phyloP scores from a whole-genome alignment of 441 rosid species.

The Lepidium campestre region DNA sequence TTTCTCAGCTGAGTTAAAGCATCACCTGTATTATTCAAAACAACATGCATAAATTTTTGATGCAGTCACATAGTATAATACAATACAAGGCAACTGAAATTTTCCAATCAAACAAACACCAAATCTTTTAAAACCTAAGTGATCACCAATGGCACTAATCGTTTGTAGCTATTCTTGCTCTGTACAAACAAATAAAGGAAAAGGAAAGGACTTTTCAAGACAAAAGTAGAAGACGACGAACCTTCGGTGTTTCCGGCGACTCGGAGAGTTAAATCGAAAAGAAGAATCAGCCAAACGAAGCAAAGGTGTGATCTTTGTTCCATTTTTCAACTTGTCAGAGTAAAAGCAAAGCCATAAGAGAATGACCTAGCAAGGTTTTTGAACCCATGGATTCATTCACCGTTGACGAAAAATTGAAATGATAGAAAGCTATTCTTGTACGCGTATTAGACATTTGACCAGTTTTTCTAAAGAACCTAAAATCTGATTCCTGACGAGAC shows the following conservation, averaged over 20 bases:
- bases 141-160: not conserved
- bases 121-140: not conserved
- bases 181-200: not conserved
- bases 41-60: not conserved
- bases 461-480: not conserved
- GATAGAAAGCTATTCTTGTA: not conserved
- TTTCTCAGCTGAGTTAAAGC: constrained; percentile 41
- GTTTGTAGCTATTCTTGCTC: not conserved
- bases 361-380: not conserved
- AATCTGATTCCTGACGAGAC: not conserved
- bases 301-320: constrained; percentile 9
- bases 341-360: not conserved
- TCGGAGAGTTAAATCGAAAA: constrained; percentile 26
- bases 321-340: constrained; percentile 12
- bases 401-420: not conserved
- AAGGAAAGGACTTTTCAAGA: not conserved
- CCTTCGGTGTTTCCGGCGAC: constrained; percentile 50
- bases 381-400: not conserved
- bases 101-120: not conserved
- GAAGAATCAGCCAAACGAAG: constrained; percentile 26
- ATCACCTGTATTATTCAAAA: constrained; percentile 35
- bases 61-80: not conserved
- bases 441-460: constrained; percentile 16
- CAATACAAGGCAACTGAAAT: not conserved
- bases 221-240: not conserved